A percentile compares a stretch with the other conserved stretches of the same genome.
phyloP scores from a whole-genome alignment of 176 grass and related monocot genomes.

The Triticum urartu region DNA sequence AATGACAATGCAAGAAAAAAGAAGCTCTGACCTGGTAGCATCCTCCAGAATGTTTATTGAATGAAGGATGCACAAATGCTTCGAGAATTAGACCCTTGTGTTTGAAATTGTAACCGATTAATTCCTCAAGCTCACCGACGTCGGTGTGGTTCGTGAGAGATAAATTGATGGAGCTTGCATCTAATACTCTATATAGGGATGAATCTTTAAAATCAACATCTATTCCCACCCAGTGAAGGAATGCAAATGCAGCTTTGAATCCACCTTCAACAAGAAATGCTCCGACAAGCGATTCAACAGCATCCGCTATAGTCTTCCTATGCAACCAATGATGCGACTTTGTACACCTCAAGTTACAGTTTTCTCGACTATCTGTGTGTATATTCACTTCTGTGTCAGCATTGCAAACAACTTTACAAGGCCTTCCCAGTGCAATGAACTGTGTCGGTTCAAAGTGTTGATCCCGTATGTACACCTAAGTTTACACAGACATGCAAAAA shows the following conservation, averaged over 20 bases:
- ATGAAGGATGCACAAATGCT: conserved; percentile 84
- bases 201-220: conserved; percentile 57
- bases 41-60: conserved; percentile 76
- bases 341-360: conserved; percentile 59
- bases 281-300: conserved; percentile 89
- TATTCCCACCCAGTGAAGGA: conserved; percentile 84
- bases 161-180: conserved; percentile 62
- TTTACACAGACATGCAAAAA: conserved; percentile 10
- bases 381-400: conserved; percentile 51
- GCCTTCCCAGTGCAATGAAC: conserved; percentile 79
- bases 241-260: conserved; percentile 90
- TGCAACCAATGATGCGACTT: conserved; percentile 91
- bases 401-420: conserved; percentile 79
- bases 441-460: conserved; percentile 73
- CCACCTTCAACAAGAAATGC: conserved; percentile 90
- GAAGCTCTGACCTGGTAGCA: conserved; percentile 76
- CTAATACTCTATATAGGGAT: conserved; percentile 55
- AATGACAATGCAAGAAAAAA: conserved; percentile 5
- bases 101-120: conserved; percentile 63
- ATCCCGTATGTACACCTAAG: conserved; percentile 88
- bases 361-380: conserved; percentile 52
- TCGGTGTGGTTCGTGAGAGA: conserved; percentile 48
- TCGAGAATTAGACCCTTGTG: conserved; percentile 77
- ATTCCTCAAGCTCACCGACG: conserved; percentile 64
- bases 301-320: conserved; percentile 84